Conservation (phyloP, 2,329 filamentous ascomycete genomes). For the Colletotrichum tabaci region DNA sequence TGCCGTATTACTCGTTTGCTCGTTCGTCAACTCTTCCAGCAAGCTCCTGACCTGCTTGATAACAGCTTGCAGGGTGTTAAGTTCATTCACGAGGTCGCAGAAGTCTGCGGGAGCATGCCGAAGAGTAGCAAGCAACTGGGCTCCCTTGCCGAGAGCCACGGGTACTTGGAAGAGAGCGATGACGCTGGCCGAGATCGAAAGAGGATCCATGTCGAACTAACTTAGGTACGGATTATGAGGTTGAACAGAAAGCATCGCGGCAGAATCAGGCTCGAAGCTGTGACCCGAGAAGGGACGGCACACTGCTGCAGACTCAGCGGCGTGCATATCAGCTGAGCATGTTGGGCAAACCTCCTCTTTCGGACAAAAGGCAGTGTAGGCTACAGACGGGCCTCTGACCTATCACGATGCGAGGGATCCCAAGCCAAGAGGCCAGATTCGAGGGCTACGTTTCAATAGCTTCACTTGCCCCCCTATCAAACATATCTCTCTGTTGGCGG, state of each 20-base stretch:
- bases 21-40: not conserved
- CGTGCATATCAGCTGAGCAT: conserved; percentile 19
- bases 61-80: not conserved
- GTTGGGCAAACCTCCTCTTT: conserved; percentile 4
- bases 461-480: not conserved
- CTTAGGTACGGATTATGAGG: not conserved
- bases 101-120: conserved; percentile 25
- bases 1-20: not conserved
- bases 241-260: not conserved
- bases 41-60: conserved; percentile 16
- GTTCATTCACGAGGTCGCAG: conserved; percentile 20
- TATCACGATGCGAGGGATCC: not conserved
- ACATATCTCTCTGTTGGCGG: no score
- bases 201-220: conserved; percentile 8
- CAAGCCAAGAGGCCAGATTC: not conserved
- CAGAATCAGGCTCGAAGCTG: not conserved
- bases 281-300: not conserved
- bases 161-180: conserved; percentile 21
- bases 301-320: not conserved
- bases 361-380: not conserved
- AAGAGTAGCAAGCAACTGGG: conserved; percentile 13
- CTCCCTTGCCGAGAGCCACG: conserved; percentile 7
- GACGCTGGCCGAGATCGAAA: conserved; percentile 19
- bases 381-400: not conserved
- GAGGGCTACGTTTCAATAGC: not conserved